Percentiles rank a stretch among this genome's conserved stretches.
Evolutionary conservation across 2,329 filamentous ascomycete species (phyloP).

Genomic region (Talaromyces funiculosus): DNA sequence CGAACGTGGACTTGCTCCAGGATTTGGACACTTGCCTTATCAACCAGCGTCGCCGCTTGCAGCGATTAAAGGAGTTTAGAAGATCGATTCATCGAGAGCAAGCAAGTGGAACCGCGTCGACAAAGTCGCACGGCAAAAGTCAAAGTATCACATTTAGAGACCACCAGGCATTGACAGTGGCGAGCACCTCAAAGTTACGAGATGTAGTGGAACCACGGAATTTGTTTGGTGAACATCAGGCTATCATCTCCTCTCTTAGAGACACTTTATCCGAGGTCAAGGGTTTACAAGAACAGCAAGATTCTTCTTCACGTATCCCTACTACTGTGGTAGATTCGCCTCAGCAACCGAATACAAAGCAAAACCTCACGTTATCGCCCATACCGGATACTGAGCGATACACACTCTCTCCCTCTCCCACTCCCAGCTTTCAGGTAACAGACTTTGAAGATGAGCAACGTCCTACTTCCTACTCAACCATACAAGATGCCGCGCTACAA

Average conservation of each 20-base stretch:
- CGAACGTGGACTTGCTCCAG: constrained; percentile 47
- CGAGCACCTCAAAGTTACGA: constrained; percentile 32
- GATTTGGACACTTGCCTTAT: constrained; percentile 65
- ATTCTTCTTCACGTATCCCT: background rate
- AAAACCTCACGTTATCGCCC: constrained; percentile 1
- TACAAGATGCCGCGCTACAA: background rate
- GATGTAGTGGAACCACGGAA: constrained; percentile 22
- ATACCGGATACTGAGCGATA: constrained; percentile 9
- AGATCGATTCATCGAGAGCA: constrained; percentile 25
- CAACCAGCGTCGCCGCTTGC: constrained; percentile 61
- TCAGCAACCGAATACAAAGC: constrained; percentile 1
- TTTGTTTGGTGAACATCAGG: constrained; percentile 24
- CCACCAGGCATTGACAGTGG: constrained; percentile 35
- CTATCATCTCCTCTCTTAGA: constrained; percentile 30
- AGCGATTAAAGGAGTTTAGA: constrained; percentile 68
- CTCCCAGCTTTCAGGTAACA: constrained; percentile 10
- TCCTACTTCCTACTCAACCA: background rate
- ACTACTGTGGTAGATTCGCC: background rate
- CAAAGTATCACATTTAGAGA: constrained; percentile 29
- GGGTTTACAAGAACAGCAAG: constrained; percentile 16
- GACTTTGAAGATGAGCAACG: background rate
- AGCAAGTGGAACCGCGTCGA: background rate
- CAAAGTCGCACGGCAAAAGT: constrained; percentile 10
- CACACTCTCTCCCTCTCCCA: background rate
- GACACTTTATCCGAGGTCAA: constrained; percentile 28